Conservation (phyloP, 345 rosid genomes). For the Gossypium raimondii region DNA sequence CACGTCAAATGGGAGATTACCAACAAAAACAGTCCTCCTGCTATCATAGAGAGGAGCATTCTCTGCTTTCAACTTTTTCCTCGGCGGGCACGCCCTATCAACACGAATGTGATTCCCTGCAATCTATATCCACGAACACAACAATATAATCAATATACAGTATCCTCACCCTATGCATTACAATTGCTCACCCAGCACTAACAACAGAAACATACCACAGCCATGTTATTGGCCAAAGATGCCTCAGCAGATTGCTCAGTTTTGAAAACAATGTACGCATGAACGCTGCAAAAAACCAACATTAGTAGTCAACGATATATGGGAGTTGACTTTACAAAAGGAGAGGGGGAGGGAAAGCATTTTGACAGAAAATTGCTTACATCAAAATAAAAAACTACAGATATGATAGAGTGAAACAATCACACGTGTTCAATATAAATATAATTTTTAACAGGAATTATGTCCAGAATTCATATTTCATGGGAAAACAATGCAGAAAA, state of each 20-base stretch:
- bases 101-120: slow-evolving; percentile 91
- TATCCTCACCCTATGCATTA: background rate
- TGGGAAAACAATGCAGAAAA: background rate
- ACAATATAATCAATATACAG: slow-evolving; percentile 6
- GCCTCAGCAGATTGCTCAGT: slow-evolving; percentile 78
- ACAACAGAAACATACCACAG: slow-evolving; percentile 55
- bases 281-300: slow-evolving; percentile 53
- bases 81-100: slow-evolving; percentile 96
- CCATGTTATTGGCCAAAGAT: slow-evolving; percentile 80
- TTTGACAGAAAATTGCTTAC: background rate
- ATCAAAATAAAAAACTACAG: background rate
- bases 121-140: slow-evolving; percentile 38
- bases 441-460: background rate
- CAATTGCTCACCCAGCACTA: background rate
- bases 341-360: background rate
- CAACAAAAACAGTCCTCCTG: slow-evolving; percentile 82
- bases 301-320: slow-evolving; percentile 10
- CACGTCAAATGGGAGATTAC: slow-evolving; percentile 95
- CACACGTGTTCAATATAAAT: background rate
- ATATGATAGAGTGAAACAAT: background rate
- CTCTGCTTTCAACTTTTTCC: slow-evolving; percentile 76
- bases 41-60: slow-evolving; percentile 56
- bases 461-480: background rate
- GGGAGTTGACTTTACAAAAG: background rate
- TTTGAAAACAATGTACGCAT: slow-evolving; percentile 86